phyloP scores from a whole-genome alignment of 2,329 filamentous ascomycete species.

The Fusarium papillatum region DNA sequence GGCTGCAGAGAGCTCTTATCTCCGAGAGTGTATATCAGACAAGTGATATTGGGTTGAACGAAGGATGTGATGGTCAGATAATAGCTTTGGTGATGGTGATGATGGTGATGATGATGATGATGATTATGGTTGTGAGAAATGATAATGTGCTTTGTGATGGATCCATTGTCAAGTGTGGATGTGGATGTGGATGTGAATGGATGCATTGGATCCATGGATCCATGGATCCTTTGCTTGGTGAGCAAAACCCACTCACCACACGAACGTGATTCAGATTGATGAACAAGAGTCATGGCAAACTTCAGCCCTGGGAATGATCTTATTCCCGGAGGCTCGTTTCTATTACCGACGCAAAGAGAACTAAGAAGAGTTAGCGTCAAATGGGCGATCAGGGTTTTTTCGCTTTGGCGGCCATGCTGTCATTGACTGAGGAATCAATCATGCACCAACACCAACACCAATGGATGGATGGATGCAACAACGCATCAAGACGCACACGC shows the following conservation, averaged over 20 bases:
- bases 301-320: slow-evolving; percentile 16
- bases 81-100: neutral
- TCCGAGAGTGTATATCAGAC: slow-evolving; percentile 11
- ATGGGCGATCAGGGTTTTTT: slow-evolving; percentile 36
- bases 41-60: neutral
- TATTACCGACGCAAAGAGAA: slow-evolving; percentile 34
- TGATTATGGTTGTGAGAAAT: slow-evolving; percentile 22
- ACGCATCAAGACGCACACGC: slow-evolving; percentile 26
- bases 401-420: slow-evolving; percentile 14
- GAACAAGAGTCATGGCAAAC: neutral
- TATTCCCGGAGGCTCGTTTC: slow-evolving; percentile 32
- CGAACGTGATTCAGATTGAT: neutral
- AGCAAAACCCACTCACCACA: neutral
- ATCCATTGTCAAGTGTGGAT: neutral
- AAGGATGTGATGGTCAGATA: slow-evolving; percentile 5
- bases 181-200: neutral
- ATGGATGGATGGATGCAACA: neutral
- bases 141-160: neutral
- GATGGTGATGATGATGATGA: slow-evolving; percentile 1
- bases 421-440: slow-evolving; percentile 17
- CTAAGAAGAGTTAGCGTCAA: slow-evolving; percentile 25
- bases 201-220: neutral
- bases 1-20: slow-evolving; percentile 32
- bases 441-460: neutral
- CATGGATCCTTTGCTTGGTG: neutral